These are phyloP conservation scores for Heliosperma pusillum DNA, from an alignment of 148 eudicot species.

Conservation along the genomic window DNA sequence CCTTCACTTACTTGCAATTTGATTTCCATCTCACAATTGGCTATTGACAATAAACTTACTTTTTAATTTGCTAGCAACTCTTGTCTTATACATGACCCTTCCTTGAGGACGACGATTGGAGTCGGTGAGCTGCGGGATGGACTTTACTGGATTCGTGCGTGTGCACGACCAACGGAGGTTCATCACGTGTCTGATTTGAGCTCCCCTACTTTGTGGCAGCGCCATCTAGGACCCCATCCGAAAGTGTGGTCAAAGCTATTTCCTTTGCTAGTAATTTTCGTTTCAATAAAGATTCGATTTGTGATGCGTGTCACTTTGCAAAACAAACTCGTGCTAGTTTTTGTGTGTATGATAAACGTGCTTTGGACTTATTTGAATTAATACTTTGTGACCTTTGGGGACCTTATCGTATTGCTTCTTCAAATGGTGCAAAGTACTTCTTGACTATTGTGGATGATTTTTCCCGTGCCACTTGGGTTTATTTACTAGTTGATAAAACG, in stretches of 20 bases:
- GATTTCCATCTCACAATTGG: not conserved
- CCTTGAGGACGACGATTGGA: not conserved
- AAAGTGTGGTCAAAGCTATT: not conserved
- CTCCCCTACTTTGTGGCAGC: not conserved
- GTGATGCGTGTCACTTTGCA: not conserved
- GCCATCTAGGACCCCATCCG: not conserved
- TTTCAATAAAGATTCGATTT: not conserved
- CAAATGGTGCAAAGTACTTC: not conserved
- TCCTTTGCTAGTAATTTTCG: not conserved
- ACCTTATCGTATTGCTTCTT: not conserved
- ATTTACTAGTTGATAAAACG: not conserved
- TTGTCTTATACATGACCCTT: not conserved
- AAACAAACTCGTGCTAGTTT: not conserved
- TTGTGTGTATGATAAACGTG: not conserved
- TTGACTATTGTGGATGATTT: not conserved
- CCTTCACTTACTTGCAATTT: slow-evolving; percentile 1
- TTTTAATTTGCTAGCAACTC: not conserved
- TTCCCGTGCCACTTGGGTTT: no score
- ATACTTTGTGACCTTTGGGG: not conserved
- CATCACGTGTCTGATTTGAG: not conserved
- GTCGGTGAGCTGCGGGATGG: not conserved
- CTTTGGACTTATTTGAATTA: not conserved
- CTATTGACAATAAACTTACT: not conserved
- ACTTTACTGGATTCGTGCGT: not conserved
- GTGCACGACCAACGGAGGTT: not conserved